A percentile compares a stretch with the other conserved stretches of the same genome.
phyloP scores from a whole-genome alignment of 2,329 filamentous ascomycete genomes.

The Monosporascus sp. region DNA sequence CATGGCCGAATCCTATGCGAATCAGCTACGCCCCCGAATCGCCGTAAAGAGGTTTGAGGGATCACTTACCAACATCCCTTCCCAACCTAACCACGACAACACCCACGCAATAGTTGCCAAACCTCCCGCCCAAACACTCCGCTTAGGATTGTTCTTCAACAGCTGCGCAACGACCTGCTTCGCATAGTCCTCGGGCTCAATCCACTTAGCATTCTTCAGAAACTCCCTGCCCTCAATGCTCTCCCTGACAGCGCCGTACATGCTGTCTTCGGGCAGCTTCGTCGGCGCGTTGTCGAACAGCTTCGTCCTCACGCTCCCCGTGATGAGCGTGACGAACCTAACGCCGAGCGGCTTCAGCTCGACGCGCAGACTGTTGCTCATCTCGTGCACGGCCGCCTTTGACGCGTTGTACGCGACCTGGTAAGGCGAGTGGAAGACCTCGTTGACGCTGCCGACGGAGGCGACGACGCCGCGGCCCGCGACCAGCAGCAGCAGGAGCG shows the following conservation, averaged over 20 bases:
- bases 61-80: conserved; percentile 24
- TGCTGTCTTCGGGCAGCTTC: conserved; percentile 21
- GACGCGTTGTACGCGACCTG: conserved; percentile 25
- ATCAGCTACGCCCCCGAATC: conserved; percentile 2
- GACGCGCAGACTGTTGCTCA: conserved; percentile 20
- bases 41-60: not conserved
- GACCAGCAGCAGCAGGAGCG: conserved; percentile 26
- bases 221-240: conserved; percentile 23
- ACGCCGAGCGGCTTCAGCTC: conserved; percentile 29
- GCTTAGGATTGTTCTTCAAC: conserved; percentile 15
- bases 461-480: conserved; percentile 16
- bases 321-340: conserved; percentile 23
- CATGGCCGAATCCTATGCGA: conserved; percentile 14
- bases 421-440: conserved; percentile 25
- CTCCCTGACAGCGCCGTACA: conserved; percentile 20
- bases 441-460: conserved; percentile 24
- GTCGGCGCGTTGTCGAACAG: conserved; percentile 21
- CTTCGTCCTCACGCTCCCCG: conserved; percentile 23
- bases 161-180: conserved; percentile 22
- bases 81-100: conserved; percentile 25
- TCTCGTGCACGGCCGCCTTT: conserved; percentile 23
- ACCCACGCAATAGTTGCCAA: conserved; percentile 21
- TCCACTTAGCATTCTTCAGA: conserved; percentile 16
- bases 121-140: conserved; percentile 25
- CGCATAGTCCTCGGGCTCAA: conserved; percentile 23